Percentiles rank a stretch among this genome's conserved stretches.
Evolutionary conservation across 352 stramenopile genomes (phyloP).

Genomic region (Globisporangium abappressorium): DNA sequence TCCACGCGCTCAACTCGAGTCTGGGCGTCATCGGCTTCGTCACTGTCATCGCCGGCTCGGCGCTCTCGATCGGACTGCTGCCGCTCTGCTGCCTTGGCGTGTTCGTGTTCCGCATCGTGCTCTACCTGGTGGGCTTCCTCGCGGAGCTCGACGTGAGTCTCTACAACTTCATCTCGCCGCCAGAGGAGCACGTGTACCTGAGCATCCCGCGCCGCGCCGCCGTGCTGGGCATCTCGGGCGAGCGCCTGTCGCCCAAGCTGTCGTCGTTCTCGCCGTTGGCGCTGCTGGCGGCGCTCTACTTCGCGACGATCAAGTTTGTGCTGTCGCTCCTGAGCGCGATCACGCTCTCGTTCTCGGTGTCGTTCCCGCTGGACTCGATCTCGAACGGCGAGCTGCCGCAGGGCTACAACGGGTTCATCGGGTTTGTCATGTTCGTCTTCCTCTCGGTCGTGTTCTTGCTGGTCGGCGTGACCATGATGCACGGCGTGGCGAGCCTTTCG

Average conservation of each 20-base stretch:
- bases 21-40: constrained; percentile 44
- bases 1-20: constrained; percentile 57
- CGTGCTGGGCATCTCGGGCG: constrained; percentile 35
- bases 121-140: constrained; percentile 48
- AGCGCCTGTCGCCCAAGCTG: constrained; percentile 53
- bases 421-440: constrained; percentile 43
- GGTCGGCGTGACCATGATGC: constrained; percentile 55
- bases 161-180: constrained; percentile 61
- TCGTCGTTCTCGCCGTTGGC: constrained; percentile 37
- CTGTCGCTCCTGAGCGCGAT: constrained; percentile 49
- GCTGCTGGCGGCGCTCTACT: constrained; percentile 54
- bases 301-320: constrained; percentile 57
- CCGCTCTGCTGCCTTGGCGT: constrained; percentile 58
- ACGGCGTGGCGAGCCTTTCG: constrained; percentile 41
- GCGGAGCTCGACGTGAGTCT: constrained; percentile 57
- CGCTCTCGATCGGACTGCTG: constrained; percentile 38
- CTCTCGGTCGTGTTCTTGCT: constrained; percentile 43
- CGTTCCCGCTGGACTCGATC: constrained; percentile 40
- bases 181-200: constrained; percentile 48
- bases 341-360: constrained; percentile 51
- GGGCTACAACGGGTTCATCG: constrained; percentile 39
- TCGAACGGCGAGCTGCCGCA: constrained; percentile 31
- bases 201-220: constrained; percentile 29
- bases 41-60: constrained; percentile 33
- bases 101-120: constrained; percentile 49